Percentiles rank a stretch among this genome's conserved stretches.
Evolutionary conservation across 1,139 yeast species (phyloP).

Genomic region (Kurtzmaniella natalensis): DNA sequence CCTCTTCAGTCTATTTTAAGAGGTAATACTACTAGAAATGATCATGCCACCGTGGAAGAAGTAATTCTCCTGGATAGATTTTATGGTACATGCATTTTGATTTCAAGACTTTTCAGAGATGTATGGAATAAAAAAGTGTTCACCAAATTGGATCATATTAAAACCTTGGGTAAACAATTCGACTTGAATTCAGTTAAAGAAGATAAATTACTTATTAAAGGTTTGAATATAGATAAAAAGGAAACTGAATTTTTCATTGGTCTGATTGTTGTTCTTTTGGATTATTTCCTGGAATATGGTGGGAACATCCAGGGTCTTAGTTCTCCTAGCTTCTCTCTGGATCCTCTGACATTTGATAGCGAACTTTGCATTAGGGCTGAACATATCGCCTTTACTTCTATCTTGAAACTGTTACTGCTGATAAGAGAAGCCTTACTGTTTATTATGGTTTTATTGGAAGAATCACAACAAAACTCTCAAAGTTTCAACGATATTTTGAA

Average conservation of each 20-base stretch:
- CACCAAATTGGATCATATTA: constrained; percentile 40
- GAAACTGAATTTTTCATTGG: constrained; percentile 66
- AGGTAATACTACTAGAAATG: constrained; percentile 9
- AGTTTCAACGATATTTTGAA: constrained; percentile 62
- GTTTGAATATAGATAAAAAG: constrained; percentile 46
- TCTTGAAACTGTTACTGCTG: constrained; percentile 69
- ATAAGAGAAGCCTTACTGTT: constrained; percentile 90
- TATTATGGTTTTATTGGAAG: constrained; percentile 76
- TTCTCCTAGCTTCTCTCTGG: constrained; percentile 46
- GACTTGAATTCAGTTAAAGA: constrained; percentile 44
- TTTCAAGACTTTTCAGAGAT: constrained; percentile 73
- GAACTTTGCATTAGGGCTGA: constrained; percentile 88
- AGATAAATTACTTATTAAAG: constrained; percentile 39
- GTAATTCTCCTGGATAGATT: constrained; percentile 88
- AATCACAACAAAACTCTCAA: constrained; percentile 46
- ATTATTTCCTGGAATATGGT: constrained; percentile 54
- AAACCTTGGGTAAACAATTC: constrained; percentile 30
- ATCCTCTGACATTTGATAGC: constrained; percentile 42
- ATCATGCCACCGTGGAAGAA: constrained; percentile 51
- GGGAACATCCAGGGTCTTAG: constrained; percentile 61
- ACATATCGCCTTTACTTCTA: constrained; percentile 79
- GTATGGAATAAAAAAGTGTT: constrained; percentile 77
- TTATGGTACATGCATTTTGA: constrained; percentile 80
- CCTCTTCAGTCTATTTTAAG: constrained; percentile 1
- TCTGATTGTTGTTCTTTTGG: constrained; percentile 58